Percentiles rank a stretch among this genome's conserved stretches.
Evolutionary conservation across 2,329 filamentous ascomycete species (phyloP).

Genomic region (Cladophialophora carrionii): DNA sequence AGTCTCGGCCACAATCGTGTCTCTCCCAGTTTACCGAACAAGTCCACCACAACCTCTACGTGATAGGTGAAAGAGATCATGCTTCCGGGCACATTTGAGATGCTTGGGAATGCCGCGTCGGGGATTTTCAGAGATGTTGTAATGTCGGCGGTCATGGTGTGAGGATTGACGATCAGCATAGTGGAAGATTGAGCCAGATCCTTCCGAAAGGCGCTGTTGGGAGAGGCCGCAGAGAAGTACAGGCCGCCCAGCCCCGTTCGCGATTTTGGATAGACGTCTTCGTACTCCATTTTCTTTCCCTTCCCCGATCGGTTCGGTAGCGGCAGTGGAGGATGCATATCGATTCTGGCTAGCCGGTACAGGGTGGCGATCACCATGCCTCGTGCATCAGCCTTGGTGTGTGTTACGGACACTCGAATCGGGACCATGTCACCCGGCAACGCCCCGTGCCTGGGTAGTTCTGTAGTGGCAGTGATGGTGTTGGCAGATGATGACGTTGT

Average conservation of each 20-base stretch:
- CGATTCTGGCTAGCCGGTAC: slow-evolving; percentile 87
- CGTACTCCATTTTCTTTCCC: slow-evolving; percentile 70
- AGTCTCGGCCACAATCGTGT: slow-evolving; percentile 65
- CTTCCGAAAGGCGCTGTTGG: slow-evolving; percentile 91
- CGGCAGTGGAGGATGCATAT: slow-evolving; percentile 69
- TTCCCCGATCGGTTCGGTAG: slow-evolving; percentile 62
- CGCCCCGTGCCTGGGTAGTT: slow-evolving; percentile 79
- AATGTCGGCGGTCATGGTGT: slow-evolving; percentile 74
- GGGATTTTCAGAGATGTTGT: slow-evolving; percentile 84
- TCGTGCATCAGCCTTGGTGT: slow-evolving; percentile 79
- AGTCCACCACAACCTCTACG: slow-evolving; percentile 87
- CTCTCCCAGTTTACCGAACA: slow-evolving; percentile 83
- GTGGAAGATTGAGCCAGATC: slow-evolving; percentile 87
- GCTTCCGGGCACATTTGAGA: slow-evolving; percentile 81
- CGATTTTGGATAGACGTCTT: slow-evolving; percentile 85
- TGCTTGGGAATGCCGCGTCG: slow-evolving; percentile 89
- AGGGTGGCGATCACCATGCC: slow-evolving; percentile 93
- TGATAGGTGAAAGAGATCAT: slow-evolving; percentile 97
- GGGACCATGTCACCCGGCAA: slow-evolving; percentile 82
- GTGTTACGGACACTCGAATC: slow-evolving; percentile 78
- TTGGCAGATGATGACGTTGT: slow-evolving; percentile 65
- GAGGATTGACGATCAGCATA: slow-evolving; percentile 84
- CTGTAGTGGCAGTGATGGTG: slow-evolving; percentile 83
- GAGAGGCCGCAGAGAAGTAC: slow-evolving; percentile 81
- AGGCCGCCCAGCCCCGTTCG: slow-evolving; percentile 83